These are phyloP conservation scores for Obelidium mucronatum DNA, from an alignment of 192 early-diverging fungal species.

Conservation along the genomic window DNA sequence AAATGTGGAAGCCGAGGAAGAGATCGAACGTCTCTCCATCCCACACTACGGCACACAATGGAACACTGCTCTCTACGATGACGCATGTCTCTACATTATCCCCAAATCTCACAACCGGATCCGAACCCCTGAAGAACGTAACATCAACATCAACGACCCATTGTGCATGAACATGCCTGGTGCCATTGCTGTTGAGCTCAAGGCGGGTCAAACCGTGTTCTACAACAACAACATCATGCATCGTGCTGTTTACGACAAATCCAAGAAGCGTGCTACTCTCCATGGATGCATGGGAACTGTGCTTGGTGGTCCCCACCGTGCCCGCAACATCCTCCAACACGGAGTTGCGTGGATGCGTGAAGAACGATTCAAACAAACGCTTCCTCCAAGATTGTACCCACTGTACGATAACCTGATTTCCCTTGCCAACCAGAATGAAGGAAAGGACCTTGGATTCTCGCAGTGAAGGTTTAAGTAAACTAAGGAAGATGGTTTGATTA, in stretches of 20 bases:
- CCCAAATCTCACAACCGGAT: constrained; percentile 54
- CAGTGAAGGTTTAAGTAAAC: constrained; percentile 5
- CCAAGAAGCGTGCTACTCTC: constrained; percentile 51
- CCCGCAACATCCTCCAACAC: constrained; percentile 56
- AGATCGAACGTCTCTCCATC: constrained; percentile 45
- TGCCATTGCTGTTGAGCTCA: constrained; percentile 40
- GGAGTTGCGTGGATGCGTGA: constrained; percentile 56
- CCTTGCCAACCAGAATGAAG: constrained; percentile 41
- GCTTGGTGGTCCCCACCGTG: constrained; percentile 54
- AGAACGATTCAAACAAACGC: constrained; percentile 45
- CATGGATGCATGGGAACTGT: constrained; percentile 59
- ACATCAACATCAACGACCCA: constrained; percentile 54
- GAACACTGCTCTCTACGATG: constrained; percentile 61
- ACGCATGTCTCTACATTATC: constrained; percentile 53
- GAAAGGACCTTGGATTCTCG: constrained; percentile 22
- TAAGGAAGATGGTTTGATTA: background rate
- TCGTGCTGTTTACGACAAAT: constrained; percentile 49
- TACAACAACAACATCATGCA: constrained; percentile 64
- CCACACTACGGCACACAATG: constrained; percentile 62
- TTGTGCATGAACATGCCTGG: constrained; percentile 52
- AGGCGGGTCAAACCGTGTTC: constrained; percentile 60
- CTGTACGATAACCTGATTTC: constrained; percentile 46
- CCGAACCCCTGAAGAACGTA: constrained; percentile 50
- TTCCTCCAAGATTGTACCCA: constrained; percentile 41
- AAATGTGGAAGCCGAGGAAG: constrained; percentile 46